Evolutionary conservation across 2,329 filamentous ascomycete genomes (phyloP), one percentile per base, ranked within the genome.

Genomic region (Neobulgaria alba): DNA sequence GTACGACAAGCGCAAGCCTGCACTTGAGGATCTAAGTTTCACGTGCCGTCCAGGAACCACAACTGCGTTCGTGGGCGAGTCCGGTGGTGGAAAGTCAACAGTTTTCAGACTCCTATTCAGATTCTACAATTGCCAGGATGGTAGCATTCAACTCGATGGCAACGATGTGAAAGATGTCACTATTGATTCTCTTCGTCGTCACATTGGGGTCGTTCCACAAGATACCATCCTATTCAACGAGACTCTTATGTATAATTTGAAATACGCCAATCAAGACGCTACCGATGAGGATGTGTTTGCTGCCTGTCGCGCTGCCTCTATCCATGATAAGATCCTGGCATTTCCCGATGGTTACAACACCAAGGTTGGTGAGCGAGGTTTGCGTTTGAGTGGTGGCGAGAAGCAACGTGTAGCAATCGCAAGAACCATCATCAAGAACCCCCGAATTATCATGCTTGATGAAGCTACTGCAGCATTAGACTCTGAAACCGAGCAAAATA

Each of bases 161-260:
- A 75, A 80, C 45, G 79, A 95, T 58, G 85, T 95, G 36, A 79
- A 85, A 60, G 79, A 88, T 51, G 67, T 95, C 44, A 94, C 87
- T 1, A 95, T 96, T 54, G 86, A 95, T 63, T 95, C 88, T n/a
- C 72, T 98, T 41, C 79, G 92, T 51, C 75, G 77, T 45, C 83
- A 89, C 59, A 95, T 98, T 56, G 92, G 92, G 17, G 90, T 98
- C 32, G 92, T 98, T 5, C 92, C 92, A 1, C 92, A 98, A 62
- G 92, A 98, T 56, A 95, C 90, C 3, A 85, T 94, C 4, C 70
- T 95, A 33, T 95, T 95, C 72, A 95, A 95, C 60, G 89, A 95
- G 61, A 83, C 84, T 1, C 67, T 95, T 48, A 92, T 95, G 86
- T 95, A 94, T 66, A 95, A 95, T 58, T 69, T 95, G 46, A 83